These are phyloP conservation scores for Zasmidium cellare DNA, from an alignment of 2,329 filamentous ascomycete species.

Conservation along the genomic window DNA sequence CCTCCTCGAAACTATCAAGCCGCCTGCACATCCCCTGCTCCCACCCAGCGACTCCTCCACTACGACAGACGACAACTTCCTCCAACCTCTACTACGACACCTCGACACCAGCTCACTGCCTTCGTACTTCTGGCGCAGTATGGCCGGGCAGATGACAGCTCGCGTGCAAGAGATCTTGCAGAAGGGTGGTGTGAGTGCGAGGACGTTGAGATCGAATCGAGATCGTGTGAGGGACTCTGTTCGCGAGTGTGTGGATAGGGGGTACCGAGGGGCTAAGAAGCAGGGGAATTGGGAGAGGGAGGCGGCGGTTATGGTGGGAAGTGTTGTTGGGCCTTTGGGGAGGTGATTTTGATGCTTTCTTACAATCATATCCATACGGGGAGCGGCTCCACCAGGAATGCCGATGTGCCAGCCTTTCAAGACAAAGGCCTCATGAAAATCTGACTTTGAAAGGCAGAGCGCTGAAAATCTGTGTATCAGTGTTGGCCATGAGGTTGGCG, in stretches of 20 bases:
- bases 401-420: too few relatives aligned
- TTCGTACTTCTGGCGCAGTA: slow-evolving; percentile 89
- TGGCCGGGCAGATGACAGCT: slow-evolving; percentile 74
- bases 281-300: slow-evolving; percentile 78
- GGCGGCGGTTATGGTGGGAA: slow-evolving; percentile 90
- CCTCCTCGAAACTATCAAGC: slow-evolving; percentile 67
- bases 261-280: slow-evolving; percentile 48
- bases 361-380: too few relatives aligned
- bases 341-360: slow-evolving; percentile 8
- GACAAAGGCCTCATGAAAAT: too few relatives aligned
- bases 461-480: too few relatives aligned
- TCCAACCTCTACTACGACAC: slow-evolving; percentile 67
- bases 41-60: not conserved
- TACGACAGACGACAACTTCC: slow-evolving; percentile 52
- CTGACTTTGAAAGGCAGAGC: too few relatives aligned
- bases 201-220: slow-evolving; percentile 75
- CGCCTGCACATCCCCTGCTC: slow-evolving; percentile 69
- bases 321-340: slow-evolving; percentile 63
- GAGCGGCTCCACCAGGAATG: too few relatives aligned
- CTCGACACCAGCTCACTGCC: slow-evolving; percentile 85
- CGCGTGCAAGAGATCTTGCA: slow-evolving; percentile 82
- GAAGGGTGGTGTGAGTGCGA: slow-evolving; percentile 78
- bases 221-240: slow-evolving; percentile 75
- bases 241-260: slow-evolving; percentile 77
- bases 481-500: too few relatives aligned